phyloP scores from a whole-genome alignment of 2,329 filamentous ascomycete genomes.

The Diplodia sapinea region DNA sequence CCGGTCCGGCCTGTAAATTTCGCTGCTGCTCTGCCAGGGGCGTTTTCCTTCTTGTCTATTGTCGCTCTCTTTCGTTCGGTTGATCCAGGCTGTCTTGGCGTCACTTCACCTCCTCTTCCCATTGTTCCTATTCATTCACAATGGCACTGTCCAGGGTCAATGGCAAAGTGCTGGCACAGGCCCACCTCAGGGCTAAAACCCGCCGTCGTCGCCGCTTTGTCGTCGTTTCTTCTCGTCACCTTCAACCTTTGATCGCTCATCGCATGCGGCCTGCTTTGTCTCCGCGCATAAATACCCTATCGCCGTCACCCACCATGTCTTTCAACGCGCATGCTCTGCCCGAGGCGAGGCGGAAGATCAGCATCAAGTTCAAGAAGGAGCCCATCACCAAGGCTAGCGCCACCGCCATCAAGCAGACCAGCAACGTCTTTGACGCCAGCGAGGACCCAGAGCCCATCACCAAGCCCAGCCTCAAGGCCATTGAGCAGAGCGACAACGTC shows the following conservation, averaged over 20 bases:
- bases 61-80: neutral
- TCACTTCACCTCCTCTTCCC: neutral
- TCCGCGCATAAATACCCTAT: neutral
- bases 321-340: neutral
- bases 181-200: neutral
- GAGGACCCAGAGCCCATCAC: neutral
- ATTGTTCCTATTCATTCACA: conserved; percentile 2
- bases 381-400: neutral
- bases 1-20: conserved; percentile 17
- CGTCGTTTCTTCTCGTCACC: conserved; percentile 16
- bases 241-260: neutral
- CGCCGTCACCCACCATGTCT: conserved; percentile 4
- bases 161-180: conserved; percentile 16
- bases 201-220: conserved; percentile 19
- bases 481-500: neutral
- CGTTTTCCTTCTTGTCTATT: conserved; percentile 29
- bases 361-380: neutral
- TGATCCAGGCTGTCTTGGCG: neutral
- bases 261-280: conserved; percentile 9
- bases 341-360: neutral
- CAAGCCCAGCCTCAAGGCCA: neutral
- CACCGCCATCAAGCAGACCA: neutral
- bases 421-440: neutral
- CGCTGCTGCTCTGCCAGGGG: conserved; percentile 12
- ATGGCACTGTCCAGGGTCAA: conserved; percentile 29